Conservation (phyloP, 2,329 filamentous ascomycete species). For the Simplicillium sp. region DNA sequence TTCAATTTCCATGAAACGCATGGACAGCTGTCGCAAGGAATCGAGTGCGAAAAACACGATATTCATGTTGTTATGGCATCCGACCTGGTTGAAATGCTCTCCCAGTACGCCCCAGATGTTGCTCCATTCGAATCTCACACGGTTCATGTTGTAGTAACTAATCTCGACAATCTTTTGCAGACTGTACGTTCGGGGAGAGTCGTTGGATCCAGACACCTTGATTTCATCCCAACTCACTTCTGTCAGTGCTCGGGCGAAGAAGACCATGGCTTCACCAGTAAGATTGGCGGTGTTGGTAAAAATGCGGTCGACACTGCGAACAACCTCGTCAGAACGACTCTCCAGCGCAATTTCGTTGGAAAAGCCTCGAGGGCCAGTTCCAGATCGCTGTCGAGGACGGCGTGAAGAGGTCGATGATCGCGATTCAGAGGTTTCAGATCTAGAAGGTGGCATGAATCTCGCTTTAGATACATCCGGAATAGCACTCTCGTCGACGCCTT, state of each 20-base stretch:
- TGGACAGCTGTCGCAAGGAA: constrained; percentile 87
- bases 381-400: constrained; percentile 38
- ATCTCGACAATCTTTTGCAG: constrained; percentile 98
- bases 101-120: constrained; percentile 97
- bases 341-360: constrained; percentile 80
- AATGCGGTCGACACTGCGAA: constrained; percentile 88
- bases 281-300: constrained; percentile 95
- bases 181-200: constrained; percentile 93
- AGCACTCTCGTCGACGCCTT: constrained; percentile 84
- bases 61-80: constrained; percentile 90
- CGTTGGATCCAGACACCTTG: constrained; percentile 90
- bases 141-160: constrained; percentile 98
- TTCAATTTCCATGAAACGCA: constrained; percentile 98
- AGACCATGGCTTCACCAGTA: constrained; percentile 86
- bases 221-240: constrained; percentile 99
- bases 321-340: constrained; percentile 83
- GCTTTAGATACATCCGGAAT: constrained; percentile 88
- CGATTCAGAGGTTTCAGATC: constrained; percentile 44
- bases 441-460: constrained; percentile 54
- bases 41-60: constrained; percentile 98
- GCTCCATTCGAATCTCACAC: constrained; percentile 96
- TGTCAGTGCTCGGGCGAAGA: constrained; percentile 85
- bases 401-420: constrained; percentile 59
- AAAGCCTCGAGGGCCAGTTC: constrained; percentile 53
- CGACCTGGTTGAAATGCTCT: constrained; percentile 96